These are phyloP conservation scores for Trichoderma breve DNA, from an alignment of 2,329 filamentous ascomycete genomes.

Conservation along the genomic window DNA sequence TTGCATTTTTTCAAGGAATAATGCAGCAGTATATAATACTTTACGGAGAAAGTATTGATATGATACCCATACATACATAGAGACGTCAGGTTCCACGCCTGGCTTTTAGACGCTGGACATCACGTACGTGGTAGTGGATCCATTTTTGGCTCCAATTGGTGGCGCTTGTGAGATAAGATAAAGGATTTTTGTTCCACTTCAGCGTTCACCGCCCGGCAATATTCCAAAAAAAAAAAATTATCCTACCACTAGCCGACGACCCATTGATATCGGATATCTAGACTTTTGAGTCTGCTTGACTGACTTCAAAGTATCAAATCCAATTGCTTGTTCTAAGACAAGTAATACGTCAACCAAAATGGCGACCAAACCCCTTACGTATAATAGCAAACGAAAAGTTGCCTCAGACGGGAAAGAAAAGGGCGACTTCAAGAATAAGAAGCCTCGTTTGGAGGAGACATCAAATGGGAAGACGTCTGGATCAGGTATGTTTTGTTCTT, in stretches of 20 bases:
- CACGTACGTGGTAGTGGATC: background rate
- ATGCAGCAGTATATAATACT: background rate
- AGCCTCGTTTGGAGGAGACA: slow-evolving; percentile 41
- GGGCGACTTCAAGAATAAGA: slow-evolving; percentile 47
- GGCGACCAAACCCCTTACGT: slow-evolving; percentile 47
- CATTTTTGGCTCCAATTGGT: background rate
- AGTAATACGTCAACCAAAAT: slow-evolving; percentile 34
- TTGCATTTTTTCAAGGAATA: background rate
- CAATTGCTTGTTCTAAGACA: slow-evolving; percentile 10
- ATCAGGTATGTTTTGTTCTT: slow-evolving; percentile 36
- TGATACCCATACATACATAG: background rate
- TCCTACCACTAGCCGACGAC: slow-evolving; percentile 17
- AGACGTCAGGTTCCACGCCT: background rate
- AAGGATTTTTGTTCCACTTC: background rate
- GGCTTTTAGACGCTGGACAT: background rate
- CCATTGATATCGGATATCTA: slow-evolving; percentile 21
- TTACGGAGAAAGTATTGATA: background rate
- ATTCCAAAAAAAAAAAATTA: slow-evolving; percentile 29
- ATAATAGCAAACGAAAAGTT: slow-evolving; percentile 58
- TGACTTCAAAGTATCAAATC: background rate
- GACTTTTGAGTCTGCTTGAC: background rate
- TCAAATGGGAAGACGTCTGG: slow-evolving; percentile 38
- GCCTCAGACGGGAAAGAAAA: slow-evolving; percentile 44
- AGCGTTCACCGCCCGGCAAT: slow-evolving; percentile 38
- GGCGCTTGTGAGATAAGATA: slow-evolving; percentile 2